Evolutionary conservation across 192 early-diverging fungal genomes (phyloP).

Genomic region (Allomyces macrogynus): DNA sequence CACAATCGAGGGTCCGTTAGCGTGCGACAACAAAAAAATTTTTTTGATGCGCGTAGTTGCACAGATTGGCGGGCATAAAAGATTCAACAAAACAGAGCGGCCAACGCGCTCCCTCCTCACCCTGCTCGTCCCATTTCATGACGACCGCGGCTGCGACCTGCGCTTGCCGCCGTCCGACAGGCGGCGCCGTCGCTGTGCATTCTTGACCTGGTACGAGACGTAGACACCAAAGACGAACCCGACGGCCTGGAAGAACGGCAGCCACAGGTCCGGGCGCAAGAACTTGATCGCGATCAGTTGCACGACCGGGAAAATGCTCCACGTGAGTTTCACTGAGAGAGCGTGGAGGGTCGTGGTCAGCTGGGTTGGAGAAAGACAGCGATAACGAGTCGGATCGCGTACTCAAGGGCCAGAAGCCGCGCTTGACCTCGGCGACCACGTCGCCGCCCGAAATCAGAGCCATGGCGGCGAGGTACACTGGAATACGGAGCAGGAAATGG

Average conservation of each 20-base stretch:
- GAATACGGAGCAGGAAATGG: background rate
- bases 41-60: too few relatives aligned
- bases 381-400: background rate
- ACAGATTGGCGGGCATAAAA: too few relatives aligned
- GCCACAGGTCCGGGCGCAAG: constrained; percentile 57
- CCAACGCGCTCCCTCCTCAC: too few relatives aligned
- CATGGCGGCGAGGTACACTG: constrained; percentile 67
- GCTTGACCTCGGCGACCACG: constrained; percentile 29
- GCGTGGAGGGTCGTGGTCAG: too few relatives aligned
- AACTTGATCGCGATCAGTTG: constrained; percentile 61
- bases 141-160: too few relatives aligned
- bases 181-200: background rate
- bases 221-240: constrained; percentile 32
- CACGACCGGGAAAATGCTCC: constrained; percentile 56
- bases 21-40: too few relatives aligned
- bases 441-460: constrained; percentile 55
- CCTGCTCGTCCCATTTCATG: too few relatives aligned
- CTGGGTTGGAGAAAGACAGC: too few relatives aligned
- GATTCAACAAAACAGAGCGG: too few relatives aligned
- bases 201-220: constrained; percentile 4
- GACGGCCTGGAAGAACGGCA: constrained; percentile 78
- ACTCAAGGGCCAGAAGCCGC: constrained; percentile 41
- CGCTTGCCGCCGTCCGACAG: too few relatives aligned
- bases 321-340: constrained; percentile 44
- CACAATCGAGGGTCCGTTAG: too few relatives aligned